Evolutionary conservation across 257 asterid species (phyloP), one percentile per base, ranked within the genome.

Genomic region (Plectranthus barbatus): DNA sequence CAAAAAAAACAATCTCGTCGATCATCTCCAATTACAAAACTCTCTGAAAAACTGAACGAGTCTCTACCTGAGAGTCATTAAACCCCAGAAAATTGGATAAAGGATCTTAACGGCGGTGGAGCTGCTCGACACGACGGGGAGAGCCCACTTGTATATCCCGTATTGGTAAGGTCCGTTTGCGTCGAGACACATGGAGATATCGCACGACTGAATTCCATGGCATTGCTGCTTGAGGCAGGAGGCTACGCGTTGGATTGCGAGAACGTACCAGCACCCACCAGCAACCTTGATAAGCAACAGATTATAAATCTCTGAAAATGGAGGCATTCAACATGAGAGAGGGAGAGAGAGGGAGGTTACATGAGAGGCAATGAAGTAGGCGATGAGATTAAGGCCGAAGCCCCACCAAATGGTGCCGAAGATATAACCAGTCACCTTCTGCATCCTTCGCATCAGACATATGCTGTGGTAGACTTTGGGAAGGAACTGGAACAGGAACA

Each of bases 321-420:
- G 31, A 26, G 31, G 31, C 31, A n/a, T n/a, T n/a, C n/a, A 2
- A 31, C 5, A 31, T 31, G 36, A 3, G 7, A 1, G 42, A 15
- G 24, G 7, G 12, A 7, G 9, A 29, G 1, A 0, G 7, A 20
- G 17, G 4, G 0, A 14, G 71, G 89, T 74, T 83, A 92, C 99
- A 55, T 92, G 97, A 60, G 99, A 92, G 24, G 99, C 99, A 0
- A 92, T 86, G 86, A 89, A 89, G 72, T 89, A 92, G 21, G 99
- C 99, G 1, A 92, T 80, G 75, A 92, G 95, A 64, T 92, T 92
- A 42, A 92, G 97, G 80, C 77, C 86, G 65, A 93, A 87, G 13
- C 99, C 99, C 99, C 99, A 93, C 99, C 99, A 93, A 2, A 93
- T 82, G 39, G 97, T 87, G 61, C 99, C 99, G 55, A 93, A 93